Conservation (phyloP, 1,284 basidiomycete genomes). For the Inonotus obliquus region DNA sequence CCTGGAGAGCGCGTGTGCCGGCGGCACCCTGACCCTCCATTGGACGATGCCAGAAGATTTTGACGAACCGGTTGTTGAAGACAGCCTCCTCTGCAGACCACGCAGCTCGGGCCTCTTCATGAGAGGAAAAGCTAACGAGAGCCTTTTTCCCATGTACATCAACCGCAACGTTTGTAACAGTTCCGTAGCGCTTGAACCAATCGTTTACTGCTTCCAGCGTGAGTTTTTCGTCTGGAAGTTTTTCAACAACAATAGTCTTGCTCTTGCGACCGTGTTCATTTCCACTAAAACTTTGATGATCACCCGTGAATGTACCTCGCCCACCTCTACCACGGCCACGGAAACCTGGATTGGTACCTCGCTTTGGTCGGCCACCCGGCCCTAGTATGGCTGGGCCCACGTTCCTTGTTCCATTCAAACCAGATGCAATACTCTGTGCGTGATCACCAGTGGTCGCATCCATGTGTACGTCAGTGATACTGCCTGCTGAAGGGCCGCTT, state of each 20-base stretch:
- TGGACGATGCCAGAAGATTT: conserved; percentile 90
- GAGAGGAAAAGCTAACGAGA: conserved; percentile 83
- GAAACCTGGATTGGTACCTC: conserved; percentile 27
- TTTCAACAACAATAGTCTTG: conserved; percentile 90
- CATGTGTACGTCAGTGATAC: not conserved
- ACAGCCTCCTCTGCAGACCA: conserved; percentile 93
- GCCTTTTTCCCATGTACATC: conserved; percentile 74
- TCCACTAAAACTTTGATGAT: conserved; percentile 60
- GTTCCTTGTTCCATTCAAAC: not conserved
- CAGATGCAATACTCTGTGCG: not conserved
- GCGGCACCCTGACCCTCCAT: conserved; percentile 81
- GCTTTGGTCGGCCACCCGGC: conserved; percentile 3
- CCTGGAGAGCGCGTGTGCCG: conserved; percentile 72
- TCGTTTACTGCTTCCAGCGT: conserved; percentile 75
- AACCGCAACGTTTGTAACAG: conserved; percentile 89
- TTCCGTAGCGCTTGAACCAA: conserved; percentile 92
- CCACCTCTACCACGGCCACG: conserved; percentile 40
- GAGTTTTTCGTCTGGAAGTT: conserved; percentile 84
- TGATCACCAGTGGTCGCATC: not conserved
- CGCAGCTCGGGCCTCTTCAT: conserved; percentile 81
- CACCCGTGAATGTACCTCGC: conserved; percentile 47
- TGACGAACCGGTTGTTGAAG: conserved; percentile 92
- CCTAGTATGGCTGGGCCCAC: not conserved
- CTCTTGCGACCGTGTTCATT: conserved; percentile 54
- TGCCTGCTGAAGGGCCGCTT: not conserved